A percentile compares a stretch with the other conserved stretches of the same genome.
phyloP scores from a whole-genome alignment of 2,329 filamentous ascomycete genomes.

The Colletotrichum melonis region DNA sequence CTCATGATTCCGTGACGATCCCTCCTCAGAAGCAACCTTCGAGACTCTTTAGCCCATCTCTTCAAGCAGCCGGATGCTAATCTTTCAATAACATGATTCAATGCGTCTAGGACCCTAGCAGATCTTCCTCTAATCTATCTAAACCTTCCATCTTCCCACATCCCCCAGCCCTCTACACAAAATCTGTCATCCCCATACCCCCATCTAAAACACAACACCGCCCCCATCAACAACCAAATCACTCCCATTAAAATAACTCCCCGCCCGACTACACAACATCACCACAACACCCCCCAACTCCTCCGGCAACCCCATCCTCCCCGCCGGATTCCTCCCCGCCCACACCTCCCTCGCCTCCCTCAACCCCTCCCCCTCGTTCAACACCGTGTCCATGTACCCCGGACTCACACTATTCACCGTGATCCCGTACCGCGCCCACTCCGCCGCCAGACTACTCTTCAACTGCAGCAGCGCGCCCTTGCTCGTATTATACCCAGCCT shows the following conservation, averaged over 20 bases:
- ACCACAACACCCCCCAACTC: slow-evolving; percentile 73
- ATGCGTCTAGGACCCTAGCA: neutral
- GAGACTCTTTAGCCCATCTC: too few species aligned
- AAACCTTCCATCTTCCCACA: too few species aligned
- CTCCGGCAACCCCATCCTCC: slow-evolving; percentile 72
- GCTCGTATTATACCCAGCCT: slow-evolving; percentile 77
- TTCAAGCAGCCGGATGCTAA: neutral
- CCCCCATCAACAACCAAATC: slow-evolving; percentile 75
- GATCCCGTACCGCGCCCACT: slow-evolving; percentile 79
- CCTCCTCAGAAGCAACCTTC: too few species aligned
- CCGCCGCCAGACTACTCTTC: slow-evolving; percentile 74
- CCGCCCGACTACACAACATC: slow-evolving; percentile 68
- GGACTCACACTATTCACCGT: slow-evolving; percentile 77
- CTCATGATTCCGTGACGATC: too few species aligned
- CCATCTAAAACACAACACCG: slow-evolving; percentile 34
- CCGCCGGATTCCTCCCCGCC: slow-evolving; percentile 70
- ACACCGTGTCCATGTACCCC: slow-evolving; percentile 81
- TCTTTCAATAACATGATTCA: neutral
- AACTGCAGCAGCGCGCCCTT: slow-evolving; percentile 76
- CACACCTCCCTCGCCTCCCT: slow-evolving; percentile 65
- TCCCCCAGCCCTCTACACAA: too few species aligned
- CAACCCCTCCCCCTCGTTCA: slow-evolving; percentile 74
- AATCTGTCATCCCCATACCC: neutral
- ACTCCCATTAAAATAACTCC: slow-evolving; percentile 75
- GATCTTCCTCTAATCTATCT: neutral